Percentiles rank a stretch among this genome's conserved stretches.
Conservation (phyloP, 495 filamentous ascomycete species). For the Thermothielavioides terrestris region DNA sequence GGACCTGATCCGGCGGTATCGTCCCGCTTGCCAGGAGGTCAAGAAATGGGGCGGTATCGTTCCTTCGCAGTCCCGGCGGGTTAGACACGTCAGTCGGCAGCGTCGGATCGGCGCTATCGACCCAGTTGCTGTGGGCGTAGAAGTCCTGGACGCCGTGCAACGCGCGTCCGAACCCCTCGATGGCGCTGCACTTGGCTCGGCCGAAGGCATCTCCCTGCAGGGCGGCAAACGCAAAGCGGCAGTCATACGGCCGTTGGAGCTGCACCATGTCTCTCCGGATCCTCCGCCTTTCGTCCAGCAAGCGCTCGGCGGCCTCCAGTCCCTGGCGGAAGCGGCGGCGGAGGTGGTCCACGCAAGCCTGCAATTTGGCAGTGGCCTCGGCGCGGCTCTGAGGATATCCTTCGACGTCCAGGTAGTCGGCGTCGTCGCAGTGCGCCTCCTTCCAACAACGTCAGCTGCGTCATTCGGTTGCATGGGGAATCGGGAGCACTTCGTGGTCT, state of each 20-base stretch:
- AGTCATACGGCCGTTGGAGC: slow-evolving; percentile 13
- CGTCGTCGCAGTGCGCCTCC: slow-evolving; percentile 25
- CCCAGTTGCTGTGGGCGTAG: slow-evolving; percentile 27
- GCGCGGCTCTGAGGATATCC: slow-evolving; percentile 18
- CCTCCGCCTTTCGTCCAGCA: slow-evolving; percentile 13
- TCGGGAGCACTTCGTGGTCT: too few relatives aligned
- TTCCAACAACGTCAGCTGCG: too few relatives aligned
- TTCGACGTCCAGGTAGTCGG: slow-evolving; percentile 22
- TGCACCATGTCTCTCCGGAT: slow-evolving; percentile 16
- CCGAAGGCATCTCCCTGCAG: slow-evolving; percentile 13
- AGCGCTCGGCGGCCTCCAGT: not conserved
- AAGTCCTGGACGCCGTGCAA: slow-evolving; percentile 25
- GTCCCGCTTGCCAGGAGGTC: slow-evolving; percentile 12
- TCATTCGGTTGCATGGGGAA: too few relatives aligned
- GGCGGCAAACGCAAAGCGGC: slow-evolving; percentile 16
- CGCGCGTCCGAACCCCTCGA: slow-evolving; percentile 19
- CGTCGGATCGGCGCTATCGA: slow-evolving; percentile 10
- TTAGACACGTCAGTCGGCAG: slow-evolving; percentile 17
- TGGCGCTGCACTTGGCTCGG: slow-evolving; percentile 18
- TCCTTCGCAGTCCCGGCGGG: slow-evolving; percentile 18
- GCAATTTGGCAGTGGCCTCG: slow-evolving; percentile 16
- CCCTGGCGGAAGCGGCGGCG: slow-evolving; percentile 22
- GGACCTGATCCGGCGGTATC: slow-evolving; percentile 16
- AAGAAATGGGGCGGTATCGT: slow-evolving; percentile 18
- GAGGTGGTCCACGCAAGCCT: slow-evolving; percentile 20